Conservation (phyloP, 768 basidiomycete genomes). For the Mrakia frigida region DNA sequence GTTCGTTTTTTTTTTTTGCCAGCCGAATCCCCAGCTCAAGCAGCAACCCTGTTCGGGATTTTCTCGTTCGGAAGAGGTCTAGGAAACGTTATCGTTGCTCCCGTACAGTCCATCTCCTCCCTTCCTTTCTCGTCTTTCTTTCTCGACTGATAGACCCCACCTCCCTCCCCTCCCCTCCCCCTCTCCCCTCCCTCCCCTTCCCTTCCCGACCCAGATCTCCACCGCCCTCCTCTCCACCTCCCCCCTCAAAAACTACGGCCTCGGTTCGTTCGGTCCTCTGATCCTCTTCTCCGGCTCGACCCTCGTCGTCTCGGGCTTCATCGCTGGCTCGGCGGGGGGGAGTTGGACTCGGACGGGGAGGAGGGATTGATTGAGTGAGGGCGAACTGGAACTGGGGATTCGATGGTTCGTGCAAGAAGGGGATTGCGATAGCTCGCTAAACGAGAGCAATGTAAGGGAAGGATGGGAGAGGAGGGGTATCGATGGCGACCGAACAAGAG, state of each 20-base stretch:
- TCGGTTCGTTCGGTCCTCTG: background rate
- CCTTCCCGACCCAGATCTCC: background rate
- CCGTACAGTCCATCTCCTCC: background rate
- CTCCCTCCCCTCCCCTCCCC: background rate
- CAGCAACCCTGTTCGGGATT: background rate
- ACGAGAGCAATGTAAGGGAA: background rate
- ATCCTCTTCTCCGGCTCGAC: background rate
- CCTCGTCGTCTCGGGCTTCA: background rate
- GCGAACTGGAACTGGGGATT: too few relatives aligned
- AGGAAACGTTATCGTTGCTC: background rate
- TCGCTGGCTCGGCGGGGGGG: background rate
- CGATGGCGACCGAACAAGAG: too few relatives aligned
- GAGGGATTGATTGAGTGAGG: background rate
- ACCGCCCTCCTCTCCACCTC: background rate
- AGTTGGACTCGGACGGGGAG: background rate
- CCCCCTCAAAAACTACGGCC: conserved; percentile 1
- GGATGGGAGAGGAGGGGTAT: background rate
- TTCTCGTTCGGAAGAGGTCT: conserved; percentile 5
- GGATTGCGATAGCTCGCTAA: too few relatives aligned
- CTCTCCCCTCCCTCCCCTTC: background rate
- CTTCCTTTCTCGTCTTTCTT: background rate
- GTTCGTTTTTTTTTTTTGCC: background rate
- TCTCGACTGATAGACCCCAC: background rate
- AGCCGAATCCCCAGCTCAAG: conserved; percentile 3
- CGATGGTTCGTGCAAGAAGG: background rate